Percentiles rank a stretch among this genome's conserved stretches.
Evolutionary conservation across 2,329 filamentous ascomycete genomes (phyloP).

Genomic region (Fusarium agapanthi): DNA sequence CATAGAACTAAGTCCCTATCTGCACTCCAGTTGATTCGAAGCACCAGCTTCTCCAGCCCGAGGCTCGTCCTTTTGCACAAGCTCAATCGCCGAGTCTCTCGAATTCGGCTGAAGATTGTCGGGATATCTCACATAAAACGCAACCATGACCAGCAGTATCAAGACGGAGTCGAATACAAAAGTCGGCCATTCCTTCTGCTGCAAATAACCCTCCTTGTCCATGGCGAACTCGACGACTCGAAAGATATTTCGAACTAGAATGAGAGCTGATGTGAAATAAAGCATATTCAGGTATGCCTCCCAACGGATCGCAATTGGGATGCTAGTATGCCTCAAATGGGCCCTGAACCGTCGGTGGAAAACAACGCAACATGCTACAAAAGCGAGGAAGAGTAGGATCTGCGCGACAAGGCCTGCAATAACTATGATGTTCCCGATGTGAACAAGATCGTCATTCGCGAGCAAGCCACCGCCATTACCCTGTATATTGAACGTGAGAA

Average conservation of each 20-base stretch:
- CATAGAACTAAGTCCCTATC: accelerated
- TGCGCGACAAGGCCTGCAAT: not conserved
- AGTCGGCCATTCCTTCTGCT: conserved; percentile 29
- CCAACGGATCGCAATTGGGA: not conserved
- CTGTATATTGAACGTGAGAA: conserved; percentile 24
- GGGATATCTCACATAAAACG: conserved; percentile 21
- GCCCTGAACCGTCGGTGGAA: conserved; percentile 10
- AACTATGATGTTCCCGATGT: conserved; percentile 12
- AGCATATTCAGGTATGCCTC: conserved; percentile 17
- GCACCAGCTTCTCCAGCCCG: accelerated
- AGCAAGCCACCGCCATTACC: conserved; percentile 8
- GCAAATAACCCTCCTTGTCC: conserved; percentile 15
- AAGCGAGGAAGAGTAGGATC: not conserved
- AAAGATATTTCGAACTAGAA: conserved; percentile 16
- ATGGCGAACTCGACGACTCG: conserved; percentile 21
- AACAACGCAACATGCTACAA: conserved; percentile 5
- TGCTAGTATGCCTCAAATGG: not conserved
- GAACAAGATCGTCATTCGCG: not conserved
- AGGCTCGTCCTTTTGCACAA: not conserved
- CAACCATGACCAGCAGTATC: conserved; percentile 20
- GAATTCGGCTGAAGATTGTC: not conserved
- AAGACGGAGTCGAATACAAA: conserved; percentile 18
- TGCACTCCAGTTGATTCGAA: not conserved
- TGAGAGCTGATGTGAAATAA: not conserved
- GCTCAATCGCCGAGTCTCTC: not conserved